These are phyloP conservation scores for Penicillium waksmanii DNA, from an alignment of 495 filamentous ascomycete species.

Conservation along the genomic window DNA sequence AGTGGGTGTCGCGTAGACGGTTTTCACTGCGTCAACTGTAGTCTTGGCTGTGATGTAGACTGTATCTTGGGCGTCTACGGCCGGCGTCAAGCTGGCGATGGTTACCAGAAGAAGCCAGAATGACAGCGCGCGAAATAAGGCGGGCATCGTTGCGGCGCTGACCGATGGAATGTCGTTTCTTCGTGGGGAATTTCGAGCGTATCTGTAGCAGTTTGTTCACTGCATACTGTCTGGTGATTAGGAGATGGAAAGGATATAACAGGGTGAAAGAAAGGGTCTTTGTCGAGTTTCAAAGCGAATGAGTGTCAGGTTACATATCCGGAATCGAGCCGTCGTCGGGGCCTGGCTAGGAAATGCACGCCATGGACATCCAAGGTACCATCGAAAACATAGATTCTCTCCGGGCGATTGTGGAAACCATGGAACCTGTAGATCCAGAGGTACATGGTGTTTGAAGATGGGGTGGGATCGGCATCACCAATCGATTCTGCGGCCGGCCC, in stretches of 20 bases:
- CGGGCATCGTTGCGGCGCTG: conserved; percentile 7
- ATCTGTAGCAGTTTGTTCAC: background rate
- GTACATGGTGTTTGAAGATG: conserved; percentile 5
- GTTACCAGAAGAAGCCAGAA: conserved; percentile 3
- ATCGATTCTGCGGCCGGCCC: background rate
- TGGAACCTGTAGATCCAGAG: conserved; percentile 3
- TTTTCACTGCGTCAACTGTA: conserved; percentile 26
- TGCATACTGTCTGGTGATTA: background rate
- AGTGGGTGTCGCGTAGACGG: conserved; percentile 30
- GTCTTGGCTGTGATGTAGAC: conserved; percentile 20
- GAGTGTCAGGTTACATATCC: too few relatives aligned
- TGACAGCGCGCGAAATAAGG: background rate
- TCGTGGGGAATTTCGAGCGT: background rate
- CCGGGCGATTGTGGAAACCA: background rate
- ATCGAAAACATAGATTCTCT: background rate
- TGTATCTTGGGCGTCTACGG: conserved; percentile 10
- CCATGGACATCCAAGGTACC: conserved; percentile 1
- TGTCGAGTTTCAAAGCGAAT: background rate
- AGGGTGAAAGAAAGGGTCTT: background rate
- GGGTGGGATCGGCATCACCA: conserved; percentile 12
- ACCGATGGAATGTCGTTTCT: background rate
- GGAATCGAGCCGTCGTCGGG: background rate
- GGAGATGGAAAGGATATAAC: background rate
- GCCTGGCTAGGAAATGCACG: background rate
- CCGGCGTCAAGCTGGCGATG: background rate